A percentile compares a stretch with the other conserved stretches of the same genome.
These are phyloP conservation scores for Alternaria solani DNA, from an alignment of 2,329 filamentous ascomycete genomes.

Conservation along the genomic window DNA sequence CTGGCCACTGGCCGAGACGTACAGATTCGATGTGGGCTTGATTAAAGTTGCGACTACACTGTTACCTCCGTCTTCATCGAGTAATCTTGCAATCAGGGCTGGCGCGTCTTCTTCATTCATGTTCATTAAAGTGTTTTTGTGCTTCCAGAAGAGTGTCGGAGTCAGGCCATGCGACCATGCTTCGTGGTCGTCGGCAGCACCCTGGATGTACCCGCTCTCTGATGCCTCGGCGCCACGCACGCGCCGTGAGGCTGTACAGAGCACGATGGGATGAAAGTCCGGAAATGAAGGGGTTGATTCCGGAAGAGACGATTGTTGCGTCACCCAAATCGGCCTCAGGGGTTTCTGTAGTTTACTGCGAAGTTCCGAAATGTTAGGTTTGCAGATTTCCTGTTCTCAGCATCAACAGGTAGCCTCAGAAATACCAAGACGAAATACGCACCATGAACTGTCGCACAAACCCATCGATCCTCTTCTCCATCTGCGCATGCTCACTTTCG, in stretches of 20 bases:
- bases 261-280: slow-evolving; percentile 75
- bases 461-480: slow-evolving; percentile 67
- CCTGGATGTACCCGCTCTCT: slow-evolving; percentile 85
- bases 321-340: slow-evolving; percentile 81
- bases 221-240: slow-evolving; percentile 73
- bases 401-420: slow-evolving; percentile 3
- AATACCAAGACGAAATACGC: slow-evolving; percentile 17
- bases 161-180: slow-evolving; percentile 88
- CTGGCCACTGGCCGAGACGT: slow-evolving; percentile 51
- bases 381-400: slow-evolving; percentile 59
- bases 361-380: slow-evolving; percentile 65
- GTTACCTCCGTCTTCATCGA: slow-evolving; percentile 30
- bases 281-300: slow-evolving; percentile 58
- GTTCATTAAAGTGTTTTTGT: slow-evolving; percentile 67
- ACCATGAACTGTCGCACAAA: slow-evolving; percentile 63
- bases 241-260: slow-evolving; percentile 83
- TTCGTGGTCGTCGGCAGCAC: slow-evolving; percentile 93
- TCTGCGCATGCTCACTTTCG: slow-evolving; percentile 80
- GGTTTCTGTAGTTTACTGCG: slow-evolving; percentile 71
- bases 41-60: slow-evolving; percentile 49
- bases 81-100: slow-evolving; percentile 57
- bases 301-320: slow-evolving; percentile 67
- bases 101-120: slow-evolving; percentile 72
- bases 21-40: slow-evolving; percentile 52
- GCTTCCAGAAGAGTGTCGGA: slow-evolving; percentile 78